Percentiles rank a stretch among this genome's conserved stretches.
Conservation (phyloP, 768 basidiomycete species). For the Collybiopsis luxurians region DNA sequence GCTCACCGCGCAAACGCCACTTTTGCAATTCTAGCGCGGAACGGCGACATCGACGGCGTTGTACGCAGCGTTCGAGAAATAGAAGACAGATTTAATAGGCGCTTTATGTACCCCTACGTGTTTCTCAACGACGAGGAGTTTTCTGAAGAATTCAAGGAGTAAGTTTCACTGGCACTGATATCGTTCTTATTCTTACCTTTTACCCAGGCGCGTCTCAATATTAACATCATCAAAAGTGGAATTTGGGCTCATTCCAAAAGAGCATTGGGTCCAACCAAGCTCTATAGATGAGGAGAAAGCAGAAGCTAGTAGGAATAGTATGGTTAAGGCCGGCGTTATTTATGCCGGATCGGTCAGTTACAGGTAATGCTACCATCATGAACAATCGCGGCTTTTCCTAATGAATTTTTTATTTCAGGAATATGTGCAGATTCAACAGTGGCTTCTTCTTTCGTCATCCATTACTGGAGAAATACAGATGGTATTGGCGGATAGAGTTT, state of each 20-base stretch:
- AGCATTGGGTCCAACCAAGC: constrained; percentile 70
- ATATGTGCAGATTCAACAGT: constrained; percentile 77
- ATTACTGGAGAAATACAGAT: constrained; percentile 65
- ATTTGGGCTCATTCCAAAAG: constrained; percentile 56
- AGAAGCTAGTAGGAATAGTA: constrained; percentile 17
- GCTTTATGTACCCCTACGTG: constrained; percentile 80
- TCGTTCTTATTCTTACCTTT: not conserved
- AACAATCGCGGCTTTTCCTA: no score
- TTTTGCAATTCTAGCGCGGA: constrained; percentile 56
- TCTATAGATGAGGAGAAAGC: constrained; percentile 73
- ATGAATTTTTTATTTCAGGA: constrained; percentile 31
- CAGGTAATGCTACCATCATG: not conserved
- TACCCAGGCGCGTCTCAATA: constrained; percentile 19
- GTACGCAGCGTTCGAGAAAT: constrained; percentile 67
- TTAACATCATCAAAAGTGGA: constrained; percentile 22
- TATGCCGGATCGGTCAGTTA: constrained; percentile 52
- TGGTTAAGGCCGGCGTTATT: constrained; percentile 38
- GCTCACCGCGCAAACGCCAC: constrained; percentile 31
- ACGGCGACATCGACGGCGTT: constrained; percentile 56
- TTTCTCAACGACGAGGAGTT: constrained; percentile 88
- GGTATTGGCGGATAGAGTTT: constrained; percentile 59
- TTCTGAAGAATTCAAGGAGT: constrained; percentile 70
- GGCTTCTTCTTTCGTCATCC: constrained; percentile 78
- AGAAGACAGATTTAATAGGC: constrained; percentile 80
- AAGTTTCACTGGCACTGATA: not conserved